Percentiles rank a stretch among this genome's conserved stretches.
Evolutionary conservation across 1,139 yeast genomes (phyloP).

Genomic region (Candida albicans): DNA sequence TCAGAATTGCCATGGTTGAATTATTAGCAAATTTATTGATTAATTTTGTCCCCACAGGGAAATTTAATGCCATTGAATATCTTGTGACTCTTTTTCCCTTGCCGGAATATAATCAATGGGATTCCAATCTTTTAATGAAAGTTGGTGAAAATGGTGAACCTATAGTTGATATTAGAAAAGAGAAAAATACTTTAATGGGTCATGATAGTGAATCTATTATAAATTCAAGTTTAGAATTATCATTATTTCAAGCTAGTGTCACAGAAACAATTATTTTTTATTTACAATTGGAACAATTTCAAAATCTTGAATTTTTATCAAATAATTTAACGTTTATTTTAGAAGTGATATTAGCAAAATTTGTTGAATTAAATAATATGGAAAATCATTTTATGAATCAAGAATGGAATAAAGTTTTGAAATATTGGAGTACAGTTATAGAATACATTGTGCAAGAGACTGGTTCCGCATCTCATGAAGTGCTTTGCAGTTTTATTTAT

Average conservation of each 20-base stretch:
- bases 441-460: slow-evolving; percentile 38
- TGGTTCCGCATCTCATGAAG: slow-evolving; percentile 42
- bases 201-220: slow-evolving; percentile 32
- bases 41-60: slow-evolving; percentile 42
- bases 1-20: slow-evolving; percentile 42
- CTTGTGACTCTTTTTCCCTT: slow-evolving; percentile 31
- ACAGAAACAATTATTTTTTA: slow-evolving; percentile 38
- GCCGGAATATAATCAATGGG: slow-evolving; percentile 31
- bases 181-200: slow-evolving; percentile 21
- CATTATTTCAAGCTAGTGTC: slow-evolving; percentile 33
- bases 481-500: slow-evolving; percentile 33
- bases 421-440: slow-evolving; percentile 33
- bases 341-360: slow-evolving; percentile 33
- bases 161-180: slow-evolving; percentile 20
- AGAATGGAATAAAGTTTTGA: slow-evolving; percentile 33
- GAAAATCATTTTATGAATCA: slow-evolving; percentile 33
- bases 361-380: slow-evolving; percentile 22
- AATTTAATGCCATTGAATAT: slow-evolving; percentile 38
- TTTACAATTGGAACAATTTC: slow-evolving; percentile 45
- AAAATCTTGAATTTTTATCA: slow-evolving; percentile 39
- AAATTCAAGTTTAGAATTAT: slow-evolving; percentile 20
- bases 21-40: slow-evolving; percentile 35
- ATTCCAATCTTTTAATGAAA: slow-evolving; percentile 13
- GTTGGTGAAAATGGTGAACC: slow-evolving; percentile 21
- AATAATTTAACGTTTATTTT: slow-evolving; percentile 28